These are phyloP conservation scores for Sphaerostilbella broomeana DNA, from an alignment of 2,329 filamentous ascomycete species.

Conservation along the genomic window DNA sequence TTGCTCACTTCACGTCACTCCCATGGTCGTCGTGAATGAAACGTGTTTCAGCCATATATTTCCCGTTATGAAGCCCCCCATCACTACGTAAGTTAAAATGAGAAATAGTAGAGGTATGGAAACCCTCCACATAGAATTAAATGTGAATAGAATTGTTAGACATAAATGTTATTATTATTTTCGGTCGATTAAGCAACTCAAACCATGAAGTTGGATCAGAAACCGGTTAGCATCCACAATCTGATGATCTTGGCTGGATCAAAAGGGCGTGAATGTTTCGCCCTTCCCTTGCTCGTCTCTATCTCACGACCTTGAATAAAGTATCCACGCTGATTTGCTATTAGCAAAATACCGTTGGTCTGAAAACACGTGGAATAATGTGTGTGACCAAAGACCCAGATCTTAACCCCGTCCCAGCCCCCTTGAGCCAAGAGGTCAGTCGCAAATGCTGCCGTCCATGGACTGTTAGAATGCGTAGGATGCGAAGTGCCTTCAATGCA, in stretches of 20 bases:
- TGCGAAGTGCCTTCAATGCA: slow-evolving; percentile 41
- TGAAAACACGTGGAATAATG: slow-evolving; percentile 36
- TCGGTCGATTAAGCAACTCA: too few relatives aligned
- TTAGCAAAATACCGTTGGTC: slow-evolving; percentile 29
- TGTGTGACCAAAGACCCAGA: slow-evolving; percentile 45
- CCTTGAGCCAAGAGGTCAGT: slow-evolving; percentile 36
- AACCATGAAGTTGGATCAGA: too few relatives aligned
- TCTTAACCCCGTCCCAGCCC: slow-evolving; percentile 28
- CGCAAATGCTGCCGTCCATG: slow-evolving; percentile 45
- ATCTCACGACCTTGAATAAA: slow-evolving; percentile 20
- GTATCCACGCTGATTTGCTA: slow-evolving; percentile 42
- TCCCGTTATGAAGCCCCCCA: too few relatives aligned
- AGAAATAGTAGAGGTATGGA: too few relatives aligned
- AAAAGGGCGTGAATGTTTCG: not conserved
- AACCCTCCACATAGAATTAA: too few relatives aligned
- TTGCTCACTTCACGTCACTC: too few relatives aligned
- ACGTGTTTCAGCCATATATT: too few relatives aligned
- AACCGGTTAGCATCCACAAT: too few relatives aligned
- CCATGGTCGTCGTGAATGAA: too few relatives aligned
- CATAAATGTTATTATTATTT: too few relatives aligned
- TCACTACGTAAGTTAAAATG: too few relatives aligned
- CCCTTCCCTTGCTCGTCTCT: not conserved
- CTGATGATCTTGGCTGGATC: not conserved
- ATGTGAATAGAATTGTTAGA: too few relatives aligned
- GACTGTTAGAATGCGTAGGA: slow-evolving; percentile 40